These are phyloP conservation scores for Talaromyces pinophilus DNA, from an alignment of 2,329 filamentous ascomycete species.

Conservation along the genomic window DNA sequence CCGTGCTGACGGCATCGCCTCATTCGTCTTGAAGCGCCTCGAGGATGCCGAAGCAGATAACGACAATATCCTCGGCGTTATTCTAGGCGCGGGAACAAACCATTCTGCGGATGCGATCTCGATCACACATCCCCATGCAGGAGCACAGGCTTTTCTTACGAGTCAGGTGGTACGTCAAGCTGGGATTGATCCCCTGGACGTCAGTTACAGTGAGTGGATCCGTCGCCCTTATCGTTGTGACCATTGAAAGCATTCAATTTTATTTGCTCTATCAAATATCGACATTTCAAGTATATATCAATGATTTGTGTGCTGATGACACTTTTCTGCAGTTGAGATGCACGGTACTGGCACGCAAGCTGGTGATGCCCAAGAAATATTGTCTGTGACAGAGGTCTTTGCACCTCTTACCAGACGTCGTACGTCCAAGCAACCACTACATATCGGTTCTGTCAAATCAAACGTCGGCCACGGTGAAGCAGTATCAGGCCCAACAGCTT, in stretches of 20 bases:
- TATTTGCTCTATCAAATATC: too few relatives aligned
- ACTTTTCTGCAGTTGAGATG: constrained; percentile 65
- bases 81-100: constrained; percentile 74
- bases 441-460: constrained; percentile 64
- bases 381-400: constrained; percentile 68
- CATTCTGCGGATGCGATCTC: constrained; percentile 53
- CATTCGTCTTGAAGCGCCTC: constrained; percentile 74
- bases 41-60: constrained; percentile 75
- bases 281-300: too few relatives aligned
- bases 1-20: constrained; percentile 73
- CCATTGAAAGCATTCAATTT: too few relatives aligned
- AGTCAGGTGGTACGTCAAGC: constrained; percentile 69
- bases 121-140: constrained; percentile 80
- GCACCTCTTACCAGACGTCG: constrained; percentile 56
- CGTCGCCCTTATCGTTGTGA: too few relatives aligned
- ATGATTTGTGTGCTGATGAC: too few relatives aligned
- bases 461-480: constrained; percentile 66
- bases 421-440: constrained; percentile 53
- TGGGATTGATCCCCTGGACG: constrained; percentile 71
- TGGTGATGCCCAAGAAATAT: constrained; percentile 80
- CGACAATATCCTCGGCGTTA: constrained; percentile 69
- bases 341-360: constrained; percentile 87
- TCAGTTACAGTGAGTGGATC: constrained; percentile 59
- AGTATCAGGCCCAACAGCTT: constrained; percentile 37
- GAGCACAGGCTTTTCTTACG: constrained; percentile 72